Percentiles rank a stretch among this genome's conserved stretches.
Evolutionary conservation across 2,329 filamentous ascomycete species (phyloP).

Genomic region (Colletotrichum sublineola): DNA sequence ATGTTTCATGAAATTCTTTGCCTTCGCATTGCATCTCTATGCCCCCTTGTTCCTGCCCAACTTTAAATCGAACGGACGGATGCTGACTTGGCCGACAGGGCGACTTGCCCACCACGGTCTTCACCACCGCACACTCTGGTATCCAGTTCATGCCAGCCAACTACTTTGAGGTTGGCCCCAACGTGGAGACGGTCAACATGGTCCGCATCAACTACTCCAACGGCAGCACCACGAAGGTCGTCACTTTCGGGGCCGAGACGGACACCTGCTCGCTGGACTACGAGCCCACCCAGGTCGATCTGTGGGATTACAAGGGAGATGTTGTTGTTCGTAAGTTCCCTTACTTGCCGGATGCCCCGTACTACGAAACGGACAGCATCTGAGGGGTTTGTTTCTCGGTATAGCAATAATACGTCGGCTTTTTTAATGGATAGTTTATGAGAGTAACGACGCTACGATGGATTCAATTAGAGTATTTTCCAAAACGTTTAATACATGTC

Average conservation of each 20-base stretch:
- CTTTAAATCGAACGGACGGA: neutral
- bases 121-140: constrained; percentile 57
- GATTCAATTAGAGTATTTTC: neutral
- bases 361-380: constrained; percentile 33
- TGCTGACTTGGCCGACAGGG: constrained; percentile 5
- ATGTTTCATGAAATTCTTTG: neutral
- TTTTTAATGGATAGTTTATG: neutral
- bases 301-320: constrained; percentile 47
- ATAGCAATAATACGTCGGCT: neutral
- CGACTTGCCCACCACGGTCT: constrained; percentile 65
- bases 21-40: neutral
- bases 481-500: neutral
- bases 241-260: constrained; percentile 51
- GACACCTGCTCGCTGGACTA: constrained; percentile 50
- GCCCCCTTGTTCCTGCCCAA: neutral
- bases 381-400: neutral
- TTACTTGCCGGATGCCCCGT: constrained; percentile 27
- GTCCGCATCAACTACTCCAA: constrained; percentile 54
- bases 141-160: constrained; percentile 57
- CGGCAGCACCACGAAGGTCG: constrained; percentile 49
- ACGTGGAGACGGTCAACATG: constrained; percentile 49
- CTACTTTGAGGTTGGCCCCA: constrained; percentile 52
- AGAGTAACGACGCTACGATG: neutral
- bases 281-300: constrained; percentile 46
- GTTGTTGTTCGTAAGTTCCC: constrained; percentile 39